Evolutionary conservation across 345 rosid genomes (phyloP).

Genomic region (Moricandia arvensis): DNA sequence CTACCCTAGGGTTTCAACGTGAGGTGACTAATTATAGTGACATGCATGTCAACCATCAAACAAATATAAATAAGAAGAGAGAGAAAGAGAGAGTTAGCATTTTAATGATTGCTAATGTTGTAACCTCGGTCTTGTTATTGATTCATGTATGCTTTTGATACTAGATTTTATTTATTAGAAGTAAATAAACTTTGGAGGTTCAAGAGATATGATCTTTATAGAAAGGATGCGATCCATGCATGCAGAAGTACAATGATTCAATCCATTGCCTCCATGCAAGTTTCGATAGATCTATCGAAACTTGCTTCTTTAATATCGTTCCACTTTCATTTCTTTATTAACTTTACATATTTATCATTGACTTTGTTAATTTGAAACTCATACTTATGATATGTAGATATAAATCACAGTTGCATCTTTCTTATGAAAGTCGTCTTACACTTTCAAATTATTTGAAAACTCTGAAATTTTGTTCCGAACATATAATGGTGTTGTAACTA

Average conservation of each 20-base stretch:
- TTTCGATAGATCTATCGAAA: conserved; percentile 17
- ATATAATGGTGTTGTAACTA: neutral
- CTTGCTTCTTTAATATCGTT: neutral
- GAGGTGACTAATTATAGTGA: conserved; percentile 37
- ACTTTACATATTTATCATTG: neutral
- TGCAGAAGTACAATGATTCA: conserved; percentile 36
- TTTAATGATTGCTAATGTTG: conserved; percentile 25
- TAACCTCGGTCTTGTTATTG: conserved; percentile 10
- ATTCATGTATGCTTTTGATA: conserved; percentile 35
- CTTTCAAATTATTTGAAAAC: neutral
- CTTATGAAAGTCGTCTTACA: neutral
- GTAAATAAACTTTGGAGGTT: conserved; percentile 22
- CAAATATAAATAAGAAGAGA: conserved; percentile 17
- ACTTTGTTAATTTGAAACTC: neutral
- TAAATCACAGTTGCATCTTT: neutral
- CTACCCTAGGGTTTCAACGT: conserved; percentile 23
- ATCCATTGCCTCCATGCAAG: conserved; percentile 31
- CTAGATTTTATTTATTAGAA: conserved; percentile 18
- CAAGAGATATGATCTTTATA: conserved; percentile 30
- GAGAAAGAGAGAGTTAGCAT: neutral
- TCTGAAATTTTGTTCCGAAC: neutral
- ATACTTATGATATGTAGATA: neutral
- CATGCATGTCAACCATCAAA: conserved; percentile 37
- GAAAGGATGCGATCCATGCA: conserved; percentile 35
- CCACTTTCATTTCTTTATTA: neutral